Percentiles rank a stretch among this genome's conserved stretches.
Conservation (phyloP, 2,329 filamentous ascomycete genomes). For the Fusarium sp. region DNA sequence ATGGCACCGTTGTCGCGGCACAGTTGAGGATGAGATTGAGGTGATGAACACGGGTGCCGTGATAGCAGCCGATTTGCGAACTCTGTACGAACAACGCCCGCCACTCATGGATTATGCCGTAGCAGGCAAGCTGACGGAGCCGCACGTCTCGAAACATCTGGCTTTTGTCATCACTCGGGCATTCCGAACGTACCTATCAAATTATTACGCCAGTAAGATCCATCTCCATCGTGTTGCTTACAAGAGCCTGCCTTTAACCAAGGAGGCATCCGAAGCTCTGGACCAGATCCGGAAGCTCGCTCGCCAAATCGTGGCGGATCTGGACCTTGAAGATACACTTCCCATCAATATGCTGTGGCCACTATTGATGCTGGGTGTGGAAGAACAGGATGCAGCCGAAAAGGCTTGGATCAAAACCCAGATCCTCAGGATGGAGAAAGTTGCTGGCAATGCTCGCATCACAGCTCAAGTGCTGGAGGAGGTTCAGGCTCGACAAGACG, state of each 20-base stretch:
- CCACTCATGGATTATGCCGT: slow-evolving; percentile 67
- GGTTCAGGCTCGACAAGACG: slow-evolving; percentile 58
- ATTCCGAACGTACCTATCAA: slow-evolving; percentile 66
- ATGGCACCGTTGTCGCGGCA: slow-evolving; percentile 66
- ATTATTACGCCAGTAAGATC: slow-evolving; percentile 66
- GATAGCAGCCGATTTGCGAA: slow-evolving; percentile 62
- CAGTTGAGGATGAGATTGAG: slow-evolving; percentile 67
- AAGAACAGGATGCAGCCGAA: slow-evolving; percentile 62
- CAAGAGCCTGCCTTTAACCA: slow-evolving; percentile 62
- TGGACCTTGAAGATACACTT: slow-evolving; percentile 57
- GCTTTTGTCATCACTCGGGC: slow-evolving; percentile 62
- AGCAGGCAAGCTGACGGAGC: slow-evolving; percentile 60
- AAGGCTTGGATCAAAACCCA: slow-evolving; percentile 62
- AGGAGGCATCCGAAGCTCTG: slow-evolving; percentile 60
- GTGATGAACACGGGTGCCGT: slow-evolving; percentile 65
- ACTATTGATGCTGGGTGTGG: slow-evolving; percentile 64
- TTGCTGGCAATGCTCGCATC: slow-evolving; percentile 57
- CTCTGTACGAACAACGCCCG: slow-evolving; percentile 62
- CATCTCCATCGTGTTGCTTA: slow-evolving; percentile 68
- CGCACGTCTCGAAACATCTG: slow-evolving; percentile 60
- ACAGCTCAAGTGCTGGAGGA: slow-evolving; percentile 59
- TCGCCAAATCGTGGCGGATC: slow-evolving; percentile 55
- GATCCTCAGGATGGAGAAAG: slow-evolving; percentile 60
- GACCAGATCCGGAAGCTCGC: slow-evolving; percentile 61
- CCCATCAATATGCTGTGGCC: slow-evolving; percentile 69